Evolutionary conservation across 2,329 filamentous ascomycete species (phyloP), one percentile per base, ranked within the genome.

Genomic region (Triangularia verruculosa): DNA sequence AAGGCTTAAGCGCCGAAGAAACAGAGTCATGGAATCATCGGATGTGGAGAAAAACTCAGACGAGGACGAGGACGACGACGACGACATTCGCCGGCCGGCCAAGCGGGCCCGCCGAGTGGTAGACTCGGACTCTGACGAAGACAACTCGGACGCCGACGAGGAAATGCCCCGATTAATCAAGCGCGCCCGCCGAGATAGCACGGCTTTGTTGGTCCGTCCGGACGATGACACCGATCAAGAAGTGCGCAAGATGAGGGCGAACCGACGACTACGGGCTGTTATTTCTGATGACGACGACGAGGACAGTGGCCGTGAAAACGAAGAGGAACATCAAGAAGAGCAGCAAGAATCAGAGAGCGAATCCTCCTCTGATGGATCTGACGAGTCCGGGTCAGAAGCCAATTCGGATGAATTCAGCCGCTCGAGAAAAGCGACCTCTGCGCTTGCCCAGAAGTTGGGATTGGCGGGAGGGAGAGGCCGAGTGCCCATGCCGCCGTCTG

Each of bases 11-110:
- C 66, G 66, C 1, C 24, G 32, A 2, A 43, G 61, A 30, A 55
- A 30, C 34, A 62, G 64, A 11, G 57, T 67, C 2, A 25, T 67
- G 7, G 63, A 59, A 2, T 65, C 66, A 5, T 65, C 66, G 8
- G 66, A 63, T 22, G 39, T 57, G 8, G 64, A 69, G 4, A 59
- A 64, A 1, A 61, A 57, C 30, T 64, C 66, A 6, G 67, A 67
- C 5, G 56, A 62, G 13, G 57, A 62, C 11, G 53, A 56, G 7
- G 28, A 52, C 1, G 9, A 59, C 17, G 17, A 52, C 5, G 47
- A 52, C n/a, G 11, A n/a, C 15, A n/a, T 39, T 8, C 32, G 22
- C 27, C 3, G 52, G 13, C 9, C 52, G 13, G 7, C 30, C 25
- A 25, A 24, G 3, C 13, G 52, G 12, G 12, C 13, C n/a, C 15